Evolutionary conservation across 176 grass and related monocot species (phyloP).

Genomic region (Oryza brachyantha): DNA sequence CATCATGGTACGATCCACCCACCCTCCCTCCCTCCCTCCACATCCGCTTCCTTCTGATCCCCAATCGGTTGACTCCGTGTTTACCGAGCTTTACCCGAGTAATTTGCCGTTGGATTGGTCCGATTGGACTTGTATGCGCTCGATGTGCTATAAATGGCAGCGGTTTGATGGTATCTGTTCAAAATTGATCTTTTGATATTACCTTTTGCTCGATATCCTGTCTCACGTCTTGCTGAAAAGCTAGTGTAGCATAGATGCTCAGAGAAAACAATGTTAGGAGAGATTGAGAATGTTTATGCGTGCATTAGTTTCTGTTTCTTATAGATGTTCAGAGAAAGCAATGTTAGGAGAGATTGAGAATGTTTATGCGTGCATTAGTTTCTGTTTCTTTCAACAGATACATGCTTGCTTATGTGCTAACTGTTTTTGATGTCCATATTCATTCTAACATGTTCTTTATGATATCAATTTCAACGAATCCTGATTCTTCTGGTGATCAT

Average conservation of each 20-base stretch:
- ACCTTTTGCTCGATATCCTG: background rate
- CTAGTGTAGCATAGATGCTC: background rate
- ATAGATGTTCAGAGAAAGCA: too few species aligned
- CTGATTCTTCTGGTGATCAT: too few species aligned
- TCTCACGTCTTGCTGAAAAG: background rate
- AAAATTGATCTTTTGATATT: background rate
- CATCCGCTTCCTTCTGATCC: background rate
- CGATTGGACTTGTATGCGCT: background rate
- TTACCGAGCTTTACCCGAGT: background rate
- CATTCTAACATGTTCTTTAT: background rate
- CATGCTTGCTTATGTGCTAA: background rate
- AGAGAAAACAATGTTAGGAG: too few species aligned
- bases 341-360: too few species aligned
- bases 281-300: too few species aligned
- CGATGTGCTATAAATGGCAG: background rate
- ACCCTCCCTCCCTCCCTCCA: background rate
- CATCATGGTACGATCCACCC: constrained; percentile 66
- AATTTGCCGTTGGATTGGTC: background rate
- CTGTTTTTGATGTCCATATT: background rate
- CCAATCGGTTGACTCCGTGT: too few species aligned
- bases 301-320: too few species aligned
- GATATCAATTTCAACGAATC: background rate
- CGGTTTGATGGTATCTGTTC: background rate
- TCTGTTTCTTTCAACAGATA: background rate
- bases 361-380: background rate